A percentile compares a stretch with the other conserved stretches of the same genome.
Evolutionary conservation across 2,329 filamentous ascomycete genomes (phyloP).

Genomic region (Clonostachys solani): DNA sequence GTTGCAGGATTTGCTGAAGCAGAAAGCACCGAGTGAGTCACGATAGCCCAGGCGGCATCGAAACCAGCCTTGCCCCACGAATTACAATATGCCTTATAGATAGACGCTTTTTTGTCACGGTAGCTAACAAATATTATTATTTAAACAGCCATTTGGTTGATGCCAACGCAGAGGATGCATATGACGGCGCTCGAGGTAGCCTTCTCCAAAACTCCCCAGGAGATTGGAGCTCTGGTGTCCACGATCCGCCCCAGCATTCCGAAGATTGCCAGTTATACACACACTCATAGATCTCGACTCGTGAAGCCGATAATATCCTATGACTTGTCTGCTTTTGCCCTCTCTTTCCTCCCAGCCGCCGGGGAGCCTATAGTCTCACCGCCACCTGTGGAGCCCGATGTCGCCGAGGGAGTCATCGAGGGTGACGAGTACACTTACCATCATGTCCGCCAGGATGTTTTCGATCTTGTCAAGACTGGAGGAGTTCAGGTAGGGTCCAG

Average conservation of each 20-base stretch:
- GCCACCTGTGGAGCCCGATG: conserved; percentile 28
- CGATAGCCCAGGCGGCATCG: background rate
- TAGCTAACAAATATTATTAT: too few relatives aligned
- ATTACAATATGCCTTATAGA: too few relatives aligned
- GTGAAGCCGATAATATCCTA: conserved; percentile 81
- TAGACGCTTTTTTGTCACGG: too few relatives aligned
- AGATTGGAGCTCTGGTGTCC: conserved; percentile 61
- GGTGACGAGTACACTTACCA: conserved; percentile 80
- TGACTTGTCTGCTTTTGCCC: conserved; percentile 78
- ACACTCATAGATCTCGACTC: conserved; percentile 65
- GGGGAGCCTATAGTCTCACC: conserved; percentile 46
- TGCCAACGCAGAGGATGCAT: conserved; percentile 75
- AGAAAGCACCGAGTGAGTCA: conserved; percentile 64
- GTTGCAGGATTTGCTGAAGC: conserved; percentile 63
- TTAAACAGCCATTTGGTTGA: conserved; percentile 63
- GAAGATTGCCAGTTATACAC: conserved; percentile 61
- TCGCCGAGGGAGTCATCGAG: conserved; percentile 26
- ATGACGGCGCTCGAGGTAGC: conserved; percentile 81
- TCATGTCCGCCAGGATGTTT: conserved; percentile 79
- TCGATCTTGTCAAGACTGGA: conserved; percentile 51
- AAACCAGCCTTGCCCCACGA: too few relatives aligned
- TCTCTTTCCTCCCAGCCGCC: conserved; percentile 81
- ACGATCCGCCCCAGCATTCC: conserved; percentile 52
- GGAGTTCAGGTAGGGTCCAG: conserved; percentile 71
- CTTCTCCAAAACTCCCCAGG: conserved; percentile 68